These are phyloP conservation scores for Phyllosticta citrichinensis DNA, from an alignment of 2,329 filamentous ascomycete genomes.

Conservation along the genomic window DNA sequence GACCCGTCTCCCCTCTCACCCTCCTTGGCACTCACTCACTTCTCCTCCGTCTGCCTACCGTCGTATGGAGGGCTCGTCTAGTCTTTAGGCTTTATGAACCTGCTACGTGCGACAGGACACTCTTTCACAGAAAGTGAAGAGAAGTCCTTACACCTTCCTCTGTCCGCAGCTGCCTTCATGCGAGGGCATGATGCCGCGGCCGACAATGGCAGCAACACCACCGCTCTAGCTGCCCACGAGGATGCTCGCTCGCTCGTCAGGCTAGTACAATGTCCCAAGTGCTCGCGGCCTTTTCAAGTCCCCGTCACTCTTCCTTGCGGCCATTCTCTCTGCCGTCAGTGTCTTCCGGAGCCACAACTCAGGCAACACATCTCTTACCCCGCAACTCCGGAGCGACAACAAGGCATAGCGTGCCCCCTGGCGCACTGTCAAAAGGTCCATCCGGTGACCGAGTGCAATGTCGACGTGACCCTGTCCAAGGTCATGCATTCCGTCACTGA, in stretches of 20 bases:
- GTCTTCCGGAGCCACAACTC: constrained; percentile 56
- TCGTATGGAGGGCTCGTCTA: constrained; percentile 1
- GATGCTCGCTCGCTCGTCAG: constrained; percentile 57
- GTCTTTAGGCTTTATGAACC: constrained; percentile 25
- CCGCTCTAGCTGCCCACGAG: constrained; percentile 38
- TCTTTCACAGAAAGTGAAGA: constrained; percentile 23
- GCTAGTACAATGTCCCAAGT: constrained; percentile 67
- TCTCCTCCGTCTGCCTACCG: not conserved
- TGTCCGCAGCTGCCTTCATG: constrained; percentile 31
- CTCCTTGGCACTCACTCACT: not conserved
- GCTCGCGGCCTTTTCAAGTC: constrained; percentile 55
- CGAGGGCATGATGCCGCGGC: constrained; percentile 25
- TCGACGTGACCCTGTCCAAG: constrained; percentile 68
- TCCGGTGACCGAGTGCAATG: constrained; percentile 62
- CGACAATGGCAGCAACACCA: constrained; percentile 23
- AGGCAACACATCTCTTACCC: constrained; percentile 71
- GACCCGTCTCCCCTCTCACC: not conserved
- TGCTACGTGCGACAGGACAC: constrained; percentile 23
- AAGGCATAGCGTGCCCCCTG: constrained; percentile 68
- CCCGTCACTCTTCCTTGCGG: constrained; percentile 77
- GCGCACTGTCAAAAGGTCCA: constrained; percentile 58
- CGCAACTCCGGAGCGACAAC: constrained; percentile 52
- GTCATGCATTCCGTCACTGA: constrained; percentile 48
- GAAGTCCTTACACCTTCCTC: constrained; percentile 21
- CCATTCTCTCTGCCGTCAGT: constrained; percentile 63